phyloP scores from a whole-genome alignment of 2,329 filamentous ascomycete species.

The Colletotrichum brevisporum region DNA sequence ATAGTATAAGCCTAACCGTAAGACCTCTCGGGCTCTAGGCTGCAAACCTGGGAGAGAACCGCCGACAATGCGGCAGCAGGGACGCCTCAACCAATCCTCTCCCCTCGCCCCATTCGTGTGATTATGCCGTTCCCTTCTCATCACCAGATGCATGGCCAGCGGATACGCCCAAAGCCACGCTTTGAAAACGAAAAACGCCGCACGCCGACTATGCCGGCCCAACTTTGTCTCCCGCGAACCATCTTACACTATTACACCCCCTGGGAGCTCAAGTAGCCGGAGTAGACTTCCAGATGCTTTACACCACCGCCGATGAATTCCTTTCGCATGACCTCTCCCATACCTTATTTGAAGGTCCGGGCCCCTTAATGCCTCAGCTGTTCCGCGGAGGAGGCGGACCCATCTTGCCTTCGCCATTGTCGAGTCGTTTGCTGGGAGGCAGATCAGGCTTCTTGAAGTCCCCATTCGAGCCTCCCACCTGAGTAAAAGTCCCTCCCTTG shows the following conservation, averaged over 20 bases:
- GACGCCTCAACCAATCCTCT: background rate
- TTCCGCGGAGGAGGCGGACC: slow-evolving; percentile 48
- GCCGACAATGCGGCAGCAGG: background rate
- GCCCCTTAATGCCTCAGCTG: slow-evolving; percentile 19
- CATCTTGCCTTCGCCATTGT: slow-evolving; percentile 73
- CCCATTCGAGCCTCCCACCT: slow-evolving; percentile 74
- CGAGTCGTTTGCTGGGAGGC: slow-evolving; percentile 80
- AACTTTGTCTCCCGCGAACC: slow-evolving; percentile 15
- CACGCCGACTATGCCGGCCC: slow-evolving; percentile 26
- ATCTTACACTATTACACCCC: slow-evolving; percentile 3
- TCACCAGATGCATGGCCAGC: slow-evolving; percentile 1
- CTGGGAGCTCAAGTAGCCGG: background rate
- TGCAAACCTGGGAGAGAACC: background rate
- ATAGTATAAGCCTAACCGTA: no score
- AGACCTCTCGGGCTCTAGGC: background rate
- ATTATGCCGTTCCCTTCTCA: slow-evolving; percentile 6
- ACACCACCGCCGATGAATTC: slow-evolving; percentile 1
- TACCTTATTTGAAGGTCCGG: background rate
- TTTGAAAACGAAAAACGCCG: slow-evolving; percentile 26
- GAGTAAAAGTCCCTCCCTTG: slow-evolving; percentile 96
- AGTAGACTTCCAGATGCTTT: slow-evolving; percentile 16
- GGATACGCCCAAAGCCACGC: background rate
- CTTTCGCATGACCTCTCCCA: slow-evolving; percentile 1
- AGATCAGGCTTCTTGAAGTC: slow-evolving; percentile 88
- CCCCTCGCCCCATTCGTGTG: background rate